phyloP scores from a whole-genome alignment of 352 stramenopile genomes.

The Globisporangium takayamanum region DNA sequence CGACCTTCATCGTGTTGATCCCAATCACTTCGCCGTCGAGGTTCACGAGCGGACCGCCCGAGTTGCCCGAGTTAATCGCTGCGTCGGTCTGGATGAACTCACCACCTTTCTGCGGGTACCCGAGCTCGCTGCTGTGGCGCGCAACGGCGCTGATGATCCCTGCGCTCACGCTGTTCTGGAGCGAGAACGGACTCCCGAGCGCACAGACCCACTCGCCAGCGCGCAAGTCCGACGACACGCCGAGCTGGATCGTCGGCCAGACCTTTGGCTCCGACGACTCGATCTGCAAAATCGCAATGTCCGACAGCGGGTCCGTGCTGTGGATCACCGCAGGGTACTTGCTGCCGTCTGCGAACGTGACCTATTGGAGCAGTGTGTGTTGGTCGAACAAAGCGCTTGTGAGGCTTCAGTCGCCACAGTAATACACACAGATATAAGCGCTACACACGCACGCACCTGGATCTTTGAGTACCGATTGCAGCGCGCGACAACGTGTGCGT shows the following conservation, averaged over 20 bases:
- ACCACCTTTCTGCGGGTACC: constrained; percentile 65
- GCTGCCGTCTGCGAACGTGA: constrained; percentile 82
- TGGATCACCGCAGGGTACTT: constrained; percentile 75
- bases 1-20: constrained; percentile 94
- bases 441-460: constrained; percentile 27
- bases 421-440: neutral
- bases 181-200: constrained; percentile 86
- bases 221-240: constrained; percentile 69
- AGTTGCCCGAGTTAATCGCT: constrained; percentile 92
- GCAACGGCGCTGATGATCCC: constrained; percentile 90
- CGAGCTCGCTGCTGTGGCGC: constrained; percentile 85
- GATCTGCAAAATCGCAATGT: constrained; percentile 90
- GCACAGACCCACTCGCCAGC: constrained; percentile 91
- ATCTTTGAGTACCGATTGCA: constrained; percentile 81
- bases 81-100: constrained; percentile 94
- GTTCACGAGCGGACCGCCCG: constrained; percentile 90
- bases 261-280: constrained; percentile 40
- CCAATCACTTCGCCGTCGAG: constrained; percentile 91
- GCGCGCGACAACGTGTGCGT: constrained; percentile 87
- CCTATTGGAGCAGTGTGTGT: constrained; percentile 16
- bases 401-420: neutral
- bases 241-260: constrained; percentile 70
- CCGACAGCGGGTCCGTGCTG: constrained; percentile 81
- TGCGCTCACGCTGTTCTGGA: constrained; percentile 89
- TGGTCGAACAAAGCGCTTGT: neutral